Conservation (phyloP, 1,139 yeast genomes). For the Hemisphaericaspora lyxosophila region DNA sequence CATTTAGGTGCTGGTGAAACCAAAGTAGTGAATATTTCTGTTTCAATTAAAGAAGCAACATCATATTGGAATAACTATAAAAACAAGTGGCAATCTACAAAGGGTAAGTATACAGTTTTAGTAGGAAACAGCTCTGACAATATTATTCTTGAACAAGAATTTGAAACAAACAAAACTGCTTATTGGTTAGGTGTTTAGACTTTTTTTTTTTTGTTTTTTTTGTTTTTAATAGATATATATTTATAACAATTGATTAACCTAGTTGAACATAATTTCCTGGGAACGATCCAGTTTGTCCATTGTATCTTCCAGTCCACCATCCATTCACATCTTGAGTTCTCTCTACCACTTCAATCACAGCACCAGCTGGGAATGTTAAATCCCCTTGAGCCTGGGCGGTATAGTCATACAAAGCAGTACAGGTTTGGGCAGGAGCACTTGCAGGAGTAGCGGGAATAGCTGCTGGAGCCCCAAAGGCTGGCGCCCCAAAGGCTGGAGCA, state of each 20-base stretch:
- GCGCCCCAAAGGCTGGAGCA: conserved; percentile 28
- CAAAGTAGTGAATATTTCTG: conserved; percentile 30
- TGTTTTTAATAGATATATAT: conserved; percentile 3
- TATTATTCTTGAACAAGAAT: conserved; percentile 28
- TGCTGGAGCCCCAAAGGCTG: conserved; percentile 28
- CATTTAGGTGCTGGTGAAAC: conserved; percentile 40
- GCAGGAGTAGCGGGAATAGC: conserved; percentile 30
- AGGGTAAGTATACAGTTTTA: conserved; percentile 48
- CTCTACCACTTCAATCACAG: conserved; percentile 77
- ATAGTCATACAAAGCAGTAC: conserved; percentile 77
- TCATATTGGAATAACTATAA: conserved; percentile 54
- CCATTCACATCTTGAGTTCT: conserved; percentile 84
- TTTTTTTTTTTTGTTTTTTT: too few species aligned
- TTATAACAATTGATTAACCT: conserved; percentile 20
- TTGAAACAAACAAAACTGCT: conserved; percentile 26
- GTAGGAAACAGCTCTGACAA: conserved; percentile 41
- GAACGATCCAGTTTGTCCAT: conserved; percentile 87
- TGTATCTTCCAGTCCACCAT: conserved; percentile 96
- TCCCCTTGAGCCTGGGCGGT: conserved; percentile 90
- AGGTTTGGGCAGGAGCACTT: conserved; percentile 50
- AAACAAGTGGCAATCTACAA: conserved; percentile 51
- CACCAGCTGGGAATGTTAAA: conserved; percentile 82
- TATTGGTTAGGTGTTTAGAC: conserved; percentile 23
- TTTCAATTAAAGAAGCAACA: conserved; percentile 49
- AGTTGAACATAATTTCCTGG: conserved; percentile 92